Percentiles rank a stretch among this genome's conserved stretches.
phyloP scores from a whole-genome alignment of 345 rosid genomes.

The Hevea brasiliensis region DNA sequence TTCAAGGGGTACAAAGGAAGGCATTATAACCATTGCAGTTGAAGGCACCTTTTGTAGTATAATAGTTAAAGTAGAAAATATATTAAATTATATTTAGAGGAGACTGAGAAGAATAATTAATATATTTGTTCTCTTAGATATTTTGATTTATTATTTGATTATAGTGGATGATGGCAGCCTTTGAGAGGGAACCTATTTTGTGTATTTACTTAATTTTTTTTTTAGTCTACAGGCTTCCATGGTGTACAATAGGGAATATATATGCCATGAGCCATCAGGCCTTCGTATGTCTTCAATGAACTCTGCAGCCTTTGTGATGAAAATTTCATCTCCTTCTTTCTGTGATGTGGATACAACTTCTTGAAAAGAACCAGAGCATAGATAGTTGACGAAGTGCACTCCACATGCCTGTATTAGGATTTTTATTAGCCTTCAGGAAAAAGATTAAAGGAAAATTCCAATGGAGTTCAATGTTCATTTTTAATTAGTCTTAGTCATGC shows the following conservation, averaged over 20 bases:
- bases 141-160: too few species aligned
- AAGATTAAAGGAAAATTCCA: background rate
- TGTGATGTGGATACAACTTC: background rate
- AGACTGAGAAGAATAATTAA: too few species aligned
- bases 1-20: slow-evolving; percentile 20
- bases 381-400: background rate
- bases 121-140: too few species aligned
- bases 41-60: too few species aligned
- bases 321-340: background rate
- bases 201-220: too few species aligned
- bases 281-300: slow-evolving; percentile 41
- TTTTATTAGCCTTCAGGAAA: background rate
- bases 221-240: too few species aligned
- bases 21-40: too few species aligned
- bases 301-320: slow-evolving; percentile 22
- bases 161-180: too few species aligned
- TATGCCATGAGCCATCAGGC: slow-evolving; percentile 56
- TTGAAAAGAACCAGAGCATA: background rate
- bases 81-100: too few species aligned
- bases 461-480: background rate
- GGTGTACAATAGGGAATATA: too few species aligned
- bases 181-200: too few species aligned
- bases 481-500: background rate
- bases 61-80: too few species aligned
- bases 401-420: background rate